These are phyloP conservation scores for Tilletia walkeri DNA, from an alignment of 1,284 basidiomycete genomes.

Conservation along the genomic window DNA sequence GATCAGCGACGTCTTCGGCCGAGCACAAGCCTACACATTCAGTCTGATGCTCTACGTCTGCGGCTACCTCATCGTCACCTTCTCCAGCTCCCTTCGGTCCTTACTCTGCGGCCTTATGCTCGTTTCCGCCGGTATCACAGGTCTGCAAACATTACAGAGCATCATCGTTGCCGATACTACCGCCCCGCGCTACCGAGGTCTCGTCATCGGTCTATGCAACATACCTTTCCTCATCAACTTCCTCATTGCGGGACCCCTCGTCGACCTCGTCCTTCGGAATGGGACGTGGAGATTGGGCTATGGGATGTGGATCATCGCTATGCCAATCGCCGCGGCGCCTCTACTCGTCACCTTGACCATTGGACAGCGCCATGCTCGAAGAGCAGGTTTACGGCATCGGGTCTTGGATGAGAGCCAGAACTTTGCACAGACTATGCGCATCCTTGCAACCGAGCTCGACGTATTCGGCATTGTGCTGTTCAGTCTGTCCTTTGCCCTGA, in stretches of 20 bases:
- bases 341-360: conserved; percentile 46
- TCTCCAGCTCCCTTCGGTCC: conserved; percentile 63
- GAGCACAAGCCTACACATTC: conserved; percentile 63
- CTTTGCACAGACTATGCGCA: conserved; percentile 18
- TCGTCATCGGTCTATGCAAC: conserved; percentile 63
- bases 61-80: conserved; percentile 69
- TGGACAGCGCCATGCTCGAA: conserved; percentile 42
- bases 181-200: conserved; percentile 72
- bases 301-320: conserved; percentile 60
- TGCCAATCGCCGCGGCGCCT: conserved; percentile 48
- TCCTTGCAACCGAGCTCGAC: conserved; percentile 63
- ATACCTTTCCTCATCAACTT: conserved; percentile 68
- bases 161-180: conserved; percentile 70
- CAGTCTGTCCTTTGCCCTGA: conserved; percentile 62
- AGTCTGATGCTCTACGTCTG: conserved; percentile 61
- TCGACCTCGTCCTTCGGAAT: conserved; percentile 62
- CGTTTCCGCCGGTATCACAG: conserved; percentile 57
- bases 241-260: conserved; percentile 67
- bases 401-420: conserved; percentile 6
- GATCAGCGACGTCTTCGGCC: conserved; percentile 67
- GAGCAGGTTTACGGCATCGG: conserved; percentile 27
- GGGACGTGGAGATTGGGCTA: conserved; percentile 72
- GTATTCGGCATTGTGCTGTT: conserved; percentile 69
- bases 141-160: conserved; percentile 59
- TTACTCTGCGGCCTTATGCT: conserved; percentile 63